These are phyloP conservation scores for Nannochloropsis gaditana DNA, from an alignment of 108 stramenopile genomes.

Conservation along the genomic window DNA sequence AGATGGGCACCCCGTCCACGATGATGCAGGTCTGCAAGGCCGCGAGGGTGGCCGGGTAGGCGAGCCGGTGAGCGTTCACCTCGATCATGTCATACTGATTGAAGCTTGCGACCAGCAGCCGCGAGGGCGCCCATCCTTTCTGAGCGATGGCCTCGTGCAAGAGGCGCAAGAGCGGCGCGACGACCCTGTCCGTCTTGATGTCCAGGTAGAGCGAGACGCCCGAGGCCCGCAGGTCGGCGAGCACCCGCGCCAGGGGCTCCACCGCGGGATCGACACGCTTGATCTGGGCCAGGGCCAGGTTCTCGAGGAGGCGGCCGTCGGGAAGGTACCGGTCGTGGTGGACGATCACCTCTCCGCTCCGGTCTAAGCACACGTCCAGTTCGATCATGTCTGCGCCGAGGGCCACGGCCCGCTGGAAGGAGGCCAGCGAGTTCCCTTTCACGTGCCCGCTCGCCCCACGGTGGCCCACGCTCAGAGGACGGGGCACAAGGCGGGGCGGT, in stretches of 20 bases:
- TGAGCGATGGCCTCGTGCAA: neutral
- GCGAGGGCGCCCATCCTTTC: neutral
- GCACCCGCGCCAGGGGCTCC: neutral
- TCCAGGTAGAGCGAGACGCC: neutral
- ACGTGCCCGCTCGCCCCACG: neutral
- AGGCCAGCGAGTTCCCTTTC: neutral
- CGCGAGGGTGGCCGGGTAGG: neutral
- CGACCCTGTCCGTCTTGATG: neutral
- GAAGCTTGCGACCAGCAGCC: neutral
- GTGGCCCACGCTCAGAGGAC: slow-evolving; percentile 4
- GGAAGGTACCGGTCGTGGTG: neutral
- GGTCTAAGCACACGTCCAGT: slow-evolving; percentile 16
- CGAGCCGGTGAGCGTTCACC: slow-evolving; percentile 19
- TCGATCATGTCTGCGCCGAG: slow-evolving; percentile 17
- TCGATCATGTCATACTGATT: slow-evolving; percentile 20
- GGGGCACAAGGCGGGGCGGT: neutral
- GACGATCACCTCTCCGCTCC: neutral
- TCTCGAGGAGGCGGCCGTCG: neutral
- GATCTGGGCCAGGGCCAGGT: neutral
- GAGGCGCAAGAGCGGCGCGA: neutral
- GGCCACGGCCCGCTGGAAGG: neutral
- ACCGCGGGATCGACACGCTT: neutral
- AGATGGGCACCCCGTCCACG: neutral
- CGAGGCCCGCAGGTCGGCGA: neutral
- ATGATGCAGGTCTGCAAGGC: neutral